phyloP scores from a whole-genome alignment of 129 eudicot genomes.

The Flaveria linearis region DNA sequence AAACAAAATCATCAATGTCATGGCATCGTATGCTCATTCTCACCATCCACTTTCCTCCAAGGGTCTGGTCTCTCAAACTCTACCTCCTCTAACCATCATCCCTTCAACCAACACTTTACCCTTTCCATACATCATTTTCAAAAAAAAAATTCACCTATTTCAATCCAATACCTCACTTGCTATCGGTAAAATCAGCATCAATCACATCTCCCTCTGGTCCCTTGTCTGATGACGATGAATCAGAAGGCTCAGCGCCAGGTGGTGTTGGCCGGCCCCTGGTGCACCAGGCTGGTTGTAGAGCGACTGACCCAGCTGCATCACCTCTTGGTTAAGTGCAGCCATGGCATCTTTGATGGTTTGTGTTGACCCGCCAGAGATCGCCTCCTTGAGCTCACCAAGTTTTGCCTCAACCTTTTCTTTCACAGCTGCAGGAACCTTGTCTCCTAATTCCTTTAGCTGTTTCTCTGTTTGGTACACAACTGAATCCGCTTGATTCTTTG shows the following conservation, averaged over 20 bases:
- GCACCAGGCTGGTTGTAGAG: constrained; percentile 91
- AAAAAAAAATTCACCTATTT: not conserved
- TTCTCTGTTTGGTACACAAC: constrained; percentile 41
- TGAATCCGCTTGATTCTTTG: constrained; percentile 71
- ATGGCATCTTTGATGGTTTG: constrained; percentile 93
- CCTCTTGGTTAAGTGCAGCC: constrained; percentile 94
- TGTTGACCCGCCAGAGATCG: constrained; percentile 78
- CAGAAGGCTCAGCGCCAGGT: constrained; percentile 47
- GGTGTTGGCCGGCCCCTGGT: constrained; percentile 64
- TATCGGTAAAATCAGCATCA: constrained; percentile 95
- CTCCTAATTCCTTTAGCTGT: constrained; percentile 28
- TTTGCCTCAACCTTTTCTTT: constrained; percentile 46
- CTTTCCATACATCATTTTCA: not conserved
- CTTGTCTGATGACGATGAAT: constrained; percentile 41
- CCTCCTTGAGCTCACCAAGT: constrained; percentile 79
- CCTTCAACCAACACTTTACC: constrained; percentile 7
- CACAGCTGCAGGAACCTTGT: constrained; percentile 27
- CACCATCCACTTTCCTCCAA: constrained; percentile 17
- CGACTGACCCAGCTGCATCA: constrained; percentile 95
- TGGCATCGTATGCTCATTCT: constrained; percentile 17
- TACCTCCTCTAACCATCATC: constrained; percentile 2
- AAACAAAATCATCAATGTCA: constrained; percentile 7
- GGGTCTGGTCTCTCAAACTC: constrained; percentile 11
- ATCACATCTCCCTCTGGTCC: constrained; percentile 95
- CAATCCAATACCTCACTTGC: constrained; percentile 47